Evolutionary conservation across 352 stramenopile genomes (phyloP).

Genomic region (Pythium grandisporangium): DNA sequence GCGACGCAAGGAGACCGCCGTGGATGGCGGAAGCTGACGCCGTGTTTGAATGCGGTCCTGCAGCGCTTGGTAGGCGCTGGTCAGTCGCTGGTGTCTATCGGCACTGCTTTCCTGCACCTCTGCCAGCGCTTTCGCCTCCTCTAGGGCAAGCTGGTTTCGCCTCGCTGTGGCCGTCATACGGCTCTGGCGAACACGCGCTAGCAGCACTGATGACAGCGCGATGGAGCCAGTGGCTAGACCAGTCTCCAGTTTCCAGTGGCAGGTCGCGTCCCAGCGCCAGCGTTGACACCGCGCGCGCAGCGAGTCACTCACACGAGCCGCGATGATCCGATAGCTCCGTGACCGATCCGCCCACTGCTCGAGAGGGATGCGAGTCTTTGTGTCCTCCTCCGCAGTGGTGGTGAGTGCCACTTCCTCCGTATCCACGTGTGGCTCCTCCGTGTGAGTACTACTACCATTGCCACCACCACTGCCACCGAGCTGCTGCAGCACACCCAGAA

Average conservation of each 20-base stretch:
- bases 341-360: slow-evolving; percentile 43
- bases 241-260: slow-evolving; percentile 14
- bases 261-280: slow-evolving; percentile 36
- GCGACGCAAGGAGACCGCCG: too few relatives aligned
- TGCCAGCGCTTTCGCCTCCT: too few relatives aligned
- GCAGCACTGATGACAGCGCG: too few relatives aligned
- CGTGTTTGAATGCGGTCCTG: slow-evolving; percentile 1
- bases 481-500: slow-evolving; percentile 26
- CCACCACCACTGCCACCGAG: slow-evolving; percentile 10
- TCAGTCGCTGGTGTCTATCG: slow-evolving; percentile 10
- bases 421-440: too few relatives aligned
- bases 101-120: too few relatives aligned
- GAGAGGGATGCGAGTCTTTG: not conserved
- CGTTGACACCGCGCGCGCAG: slow-evolving; percentile 19
- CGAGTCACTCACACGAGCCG: slow-evolving; percentile 12
- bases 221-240: slow-evolving; percentile 2
- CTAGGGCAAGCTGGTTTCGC: too few relatives aligned
- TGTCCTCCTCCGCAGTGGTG: not conserved
- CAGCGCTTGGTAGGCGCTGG: slow-evolving; percentile 10
- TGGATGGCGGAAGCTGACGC: not conserved
- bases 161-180: slow-evolving; percentile 9
- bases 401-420: too few relatives aligned
- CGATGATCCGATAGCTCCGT: slow-evolving; percentile 36
- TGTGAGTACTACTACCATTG: too few relatives aligned
- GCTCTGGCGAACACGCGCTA: slow-evolving; percentile 10